Base-by-base conservation (phyloP, 306 rosid species). In the Trifolium fragiferum region DNA sequence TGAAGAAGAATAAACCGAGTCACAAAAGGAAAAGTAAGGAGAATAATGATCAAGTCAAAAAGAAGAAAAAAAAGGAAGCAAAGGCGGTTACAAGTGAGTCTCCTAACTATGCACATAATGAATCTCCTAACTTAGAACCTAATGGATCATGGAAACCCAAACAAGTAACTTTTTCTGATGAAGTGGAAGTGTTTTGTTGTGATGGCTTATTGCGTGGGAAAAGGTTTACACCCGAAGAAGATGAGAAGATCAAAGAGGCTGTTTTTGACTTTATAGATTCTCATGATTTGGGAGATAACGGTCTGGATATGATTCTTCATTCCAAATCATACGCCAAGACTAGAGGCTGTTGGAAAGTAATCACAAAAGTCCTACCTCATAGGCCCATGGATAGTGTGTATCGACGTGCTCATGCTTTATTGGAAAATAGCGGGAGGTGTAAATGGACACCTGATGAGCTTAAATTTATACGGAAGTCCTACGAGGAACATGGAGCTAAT, bases 331-430 rank as follows among this genome's bases (percentile, higher is more conserved):
- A 82, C 65, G 87, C 44, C 2, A 58, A 88, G 58, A 0, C 82
- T 43, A 85, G 18, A 83, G 32, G 58, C 66, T 92, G 96, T 77
- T 92, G 98, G 98, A 86, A 81, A 74, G 85, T 85, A 72, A 88
- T 92, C 41, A 83, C 57, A 30, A 20, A 14, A 69, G 77, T 83
- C 78, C 61, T 92, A 80, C 91, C 93, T 21, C 37, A 82, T 30
- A 89, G 98, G 82, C 92, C 89, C 14, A 0, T 0, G 0, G 0
- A 0, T 0, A 83, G 89, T 7, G 68, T 92, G 40, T 85, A 84
- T 77, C 2, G 27, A 43, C 89, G 96, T 38, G 98, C 84, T 72
- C 96, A 90, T 79, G 18, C 66, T 35, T 62, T 92, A 82, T 87
- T 88, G 13, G 89, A 87, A 82, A 87, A 85, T 49, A 11, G 1